Conservation (phyloP, 768 basidiomycete species). For the Russula vinacea region DNA sequence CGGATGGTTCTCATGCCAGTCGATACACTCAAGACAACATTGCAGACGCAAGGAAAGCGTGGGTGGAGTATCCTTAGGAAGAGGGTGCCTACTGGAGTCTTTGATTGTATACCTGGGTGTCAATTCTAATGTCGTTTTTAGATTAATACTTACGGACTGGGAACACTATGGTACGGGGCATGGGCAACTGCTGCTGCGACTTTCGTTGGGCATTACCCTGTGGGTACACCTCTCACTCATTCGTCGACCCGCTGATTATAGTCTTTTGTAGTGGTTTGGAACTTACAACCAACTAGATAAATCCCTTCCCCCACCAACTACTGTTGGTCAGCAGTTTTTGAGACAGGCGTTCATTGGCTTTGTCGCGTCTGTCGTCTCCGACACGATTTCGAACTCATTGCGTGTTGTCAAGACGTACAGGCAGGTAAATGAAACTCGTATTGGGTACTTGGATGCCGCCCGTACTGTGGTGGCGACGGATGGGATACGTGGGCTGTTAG, state of each 20-base stretch:
- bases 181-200: slow-evolving; percentile 90
- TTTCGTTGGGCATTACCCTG: slow-evolving; percentile 89
- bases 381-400: slow-evolving; percentile 83
- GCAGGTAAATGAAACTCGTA: slow-evolving; percentile 79
- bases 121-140: slow-evolving; percentile 32
- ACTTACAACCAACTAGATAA: slow-evolving; percentile 80
- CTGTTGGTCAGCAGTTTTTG: slow-evolving; percentile 53
- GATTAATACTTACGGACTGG: slow-evolving; percentile 73
- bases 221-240: slow-evolving; percentile 36
- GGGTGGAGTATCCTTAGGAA: slow-evolving; percentile 64
- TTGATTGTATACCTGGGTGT: not conserved
- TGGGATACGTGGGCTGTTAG: slow-evolving; percentile 77
- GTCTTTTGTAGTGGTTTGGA: slow-evolving; percentile 61
- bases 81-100: slow-evolving; percentile 45
- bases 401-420: slow-evolving; percentile 95
- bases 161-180: slow-evolving; percentile 85
- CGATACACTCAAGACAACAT: slow-evolving; percentile 92
- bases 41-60: slow-evolving; percentile 82
- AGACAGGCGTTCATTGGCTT: slow-evolving; percentile 94
- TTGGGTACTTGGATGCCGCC: slow-evolving; percentile 78
- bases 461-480: slow-evolving; percentile 70
- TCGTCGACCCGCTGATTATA: not conserved
- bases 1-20: slow-evolving; percentile 90
- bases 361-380: slow-evolving; percentile 77
- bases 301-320: slow-evolving; percentile 55